A percentile compares a stretch with the other conserved stretches of the same genome.
Conservation (phyloP, 306 rosid genomes). For the Herpetospermum pedunculosum region DNA sequence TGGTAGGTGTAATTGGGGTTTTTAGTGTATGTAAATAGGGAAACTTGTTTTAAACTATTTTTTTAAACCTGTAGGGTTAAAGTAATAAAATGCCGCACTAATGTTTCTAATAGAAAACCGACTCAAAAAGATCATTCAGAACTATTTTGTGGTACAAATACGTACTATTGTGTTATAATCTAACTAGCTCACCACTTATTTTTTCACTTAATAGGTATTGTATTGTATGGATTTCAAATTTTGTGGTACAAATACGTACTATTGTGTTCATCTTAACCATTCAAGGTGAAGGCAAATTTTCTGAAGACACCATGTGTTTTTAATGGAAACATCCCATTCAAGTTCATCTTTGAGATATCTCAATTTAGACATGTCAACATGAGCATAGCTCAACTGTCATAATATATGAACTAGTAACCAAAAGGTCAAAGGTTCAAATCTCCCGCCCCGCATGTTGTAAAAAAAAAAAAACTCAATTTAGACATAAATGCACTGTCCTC, state of each 20-base stretch:
- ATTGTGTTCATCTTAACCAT: not conserved
- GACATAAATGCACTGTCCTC: not conserved
- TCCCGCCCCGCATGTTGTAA: too few species aligned
- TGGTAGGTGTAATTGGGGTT: not conserved
- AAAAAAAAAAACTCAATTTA: too few species aligned
- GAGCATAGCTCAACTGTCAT: too few species aligned
- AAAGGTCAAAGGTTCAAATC: too few species aligned
- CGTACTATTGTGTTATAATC: not conserved
- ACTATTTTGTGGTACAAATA: not conserved
- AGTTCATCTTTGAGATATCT: not conserved
- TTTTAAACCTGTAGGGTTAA: not conserved
- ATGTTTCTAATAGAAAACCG: not conserved
- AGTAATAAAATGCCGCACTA: not conserved
- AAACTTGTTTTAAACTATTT: not conserved
- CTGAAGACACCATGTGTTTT: not conserved
- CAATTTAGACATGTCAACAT: not conserved
- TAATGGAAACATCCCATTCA: not conserved
- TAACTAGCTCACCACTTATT: not conserved
- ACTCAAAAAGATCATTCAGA: not conserved
- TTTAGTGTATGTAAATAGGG: not conserved
- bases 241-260: too few species aligned
- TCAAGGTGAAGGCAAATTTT: not conserved
- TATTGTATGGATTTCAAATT: not conserved
- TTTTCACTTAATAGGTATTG: not conserved
- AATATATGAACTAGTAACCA: too few species aligned